These are phyloP conservation scores for Dittrichia graveolens DNA, from an alignment of 129 eudicot species.

Conservation along the genomic window DNA sequence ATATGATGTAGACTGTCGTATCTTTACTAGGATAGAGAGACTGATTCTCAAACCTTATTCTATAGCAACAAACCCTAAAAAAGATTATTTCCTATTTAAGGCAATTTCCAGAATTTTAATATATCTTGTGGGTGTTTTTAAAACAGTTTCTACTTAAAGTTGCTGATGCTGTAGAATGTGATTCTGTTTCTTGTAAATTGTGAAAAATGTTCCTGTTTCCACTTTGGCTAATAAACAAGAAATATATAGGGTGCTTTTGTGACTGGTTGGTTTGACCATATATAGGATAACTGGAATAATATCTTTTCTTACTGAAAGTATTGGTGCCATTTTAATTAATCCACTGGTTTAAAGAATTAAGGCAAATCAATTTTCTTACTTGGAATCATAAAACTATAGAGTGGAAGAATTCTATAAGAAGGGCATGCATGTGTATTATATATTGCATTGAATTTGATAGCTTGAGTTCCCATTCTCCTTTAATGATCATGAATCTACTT, in stretches of 20 bases:
- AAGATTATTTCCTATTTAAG: not conserved
- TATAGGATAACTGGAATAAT: slow-evolving; percentile 20
- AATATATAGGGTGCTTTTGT: slow-evolving; percentile 29
- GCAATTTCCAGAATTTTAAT: not conserved
- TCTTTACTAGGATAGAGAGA: too few relatives aligned
- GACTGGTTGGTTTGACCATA: slow-evolving; percentile 30
- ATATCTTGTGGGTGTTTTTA: not conserved
- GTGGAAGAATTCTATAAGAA: too few relatives aligned
- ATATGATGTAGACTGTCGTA: too few relatives aligned
- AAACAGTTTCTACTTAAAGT: slow-evolving; percentile 2
- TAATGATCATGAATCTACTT: slow-evolving; percentile 14
- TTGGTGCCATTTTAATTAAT: not conserved
- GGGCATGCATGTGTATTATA: too few relatives aligned
- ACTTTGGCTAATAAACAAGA: slow-evolving; percentile 30
- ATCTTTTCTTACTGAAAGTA: slow-evolving; percentile 17
- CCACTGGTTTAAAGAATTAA: too few relatives aligned
- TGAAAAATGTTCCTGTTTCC: slow-evolving; percentile 33
- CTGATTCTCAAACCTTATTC: too few relatives aligned
- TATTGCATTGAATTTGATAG: slow-evolving; percentile 21
- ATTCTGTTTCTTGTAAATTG: slow-evolving; percentile 28
- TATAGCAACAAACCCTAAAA: too few relatives aligned
- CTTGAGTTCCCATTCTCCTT: slow-evolving; percentile 6
- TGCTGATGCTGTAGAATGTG: slow-evolving; percentile 26
- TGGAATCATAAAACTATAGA: not conserved
- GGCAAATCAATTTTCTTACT: too few relatives aligned